Conservation (phyloP, 768 basidiomycete species). For the Lactarius pseudohatsudake region DNA sequence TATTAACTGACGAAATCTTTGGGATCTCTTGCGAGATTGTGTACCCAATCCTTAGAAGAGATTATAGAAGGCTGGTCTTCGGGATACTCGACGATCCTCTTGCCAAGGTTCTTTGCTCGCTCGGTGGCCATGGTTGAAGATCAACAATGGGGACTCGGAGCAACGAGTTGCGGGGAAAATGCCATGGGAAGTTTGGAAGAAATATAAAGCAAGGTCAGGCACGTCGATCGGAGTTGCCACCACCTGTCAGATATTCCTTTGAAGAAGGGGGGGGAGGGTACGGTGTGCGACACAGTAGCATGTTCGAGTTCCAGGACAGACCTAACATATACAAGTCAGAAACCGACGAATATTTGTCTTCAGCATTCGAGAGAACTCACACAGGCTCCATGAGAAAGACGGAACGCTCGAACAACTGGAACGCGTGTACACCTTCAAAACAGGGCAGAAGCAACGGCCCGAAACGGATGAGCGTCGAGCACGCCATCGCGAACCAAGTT, state of each 20-base stretch:
- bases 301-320: not conserved
- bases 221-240: not conserved
- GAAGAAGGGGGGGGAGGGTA: not conserved
- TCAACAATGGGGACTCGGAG: slow-evolving; percentile 4
- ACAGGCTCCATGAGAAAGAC: not conserved
- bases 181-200: not conserved
- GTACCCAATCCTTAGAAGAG: slow-evolving; percentile 56
- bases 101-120: slow-evolving; percentile 49
- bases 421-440: slow-evolving; percentile 2
- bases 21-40: slow-evolving; percentile 44
- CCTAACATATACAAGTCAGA: not conserved
- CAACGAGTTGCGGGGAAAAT: not conserved
- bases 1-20: slow-evolving; percentile 46
- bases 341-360: not conserved
- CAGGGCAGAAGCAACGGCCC: not conserved
- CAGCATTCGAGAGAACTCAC: not conserved
- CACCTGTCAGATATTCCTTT: not conserved
- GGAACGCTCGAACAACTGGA: not conserved
- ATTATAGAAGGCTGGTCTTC: slow-evolving; percentile 60
- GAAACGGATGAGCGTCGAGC: slow-evolving; percentile 12
- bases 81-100: slow-evolving; percentile 59
- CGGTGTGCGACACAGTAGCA: not conserved
- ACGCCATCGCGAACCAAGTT: slow-evolving; percentile 27
- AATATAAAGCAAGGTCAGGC: slow-evolving; percentile 14
- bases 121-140: slow-evolving; percentile 38